Evolutionary conservation across 768 basidiomycete species (phyloP), one percentile per base, ranked within the genome.

Genomic region (Amanita rimosa): DNA sequence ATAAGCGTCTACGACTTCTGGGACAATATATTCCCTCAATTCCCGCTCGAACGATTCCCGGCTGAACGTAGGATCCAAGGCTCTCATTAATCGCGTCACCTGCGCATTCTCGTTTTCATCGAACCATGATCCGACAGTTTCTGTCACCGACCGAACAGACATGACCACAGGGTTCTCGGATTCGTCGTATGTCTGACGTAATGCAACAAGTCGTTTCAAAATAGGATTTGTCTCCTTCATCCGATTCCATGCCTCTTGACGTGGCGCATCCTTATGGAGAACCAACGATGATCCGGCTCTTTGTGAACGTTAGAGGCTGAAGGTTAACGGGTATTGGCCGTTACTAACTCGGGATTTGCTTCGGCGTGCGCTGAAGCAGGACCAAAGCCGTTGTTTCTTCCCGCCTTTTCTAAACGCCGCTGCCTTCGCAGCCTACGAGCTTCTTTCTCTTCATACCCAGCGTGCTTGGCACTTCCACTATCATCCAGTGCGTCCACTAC

Each of bases 91-190:
- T 52, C 89, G 76, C 58, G 85, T 81, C 26, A 98, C 95, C 63
- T 88, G 87, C n/a, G 96, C 96, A 40, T 85, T 93, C 70, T 99
- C 96, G 60, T 89, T 99, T 70, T 99, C 96, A 51, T 98, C 95
- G 58, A 92, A 91, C 82, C 85, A 90, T 2, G 84, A 79, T 2
- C 89, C 91, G 44, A 99, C 73, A 0, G 85, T 85, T 37, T 82
- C 74, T 1, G 93, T 94, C 44, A 96, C 83, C 6, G 78, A 74
- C 34, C 96, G 85, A 48, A 96, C 60, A 13, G 83, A 79, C 3
- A 81, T 76, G 22, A 98, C 74, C 47, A 96, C 70, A 4, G 93
- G 86, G 59, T 94, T 85, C 62, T 99, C 96, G 2, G 93, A 95
- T 57, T 97, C 93, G 57, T 93, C 82, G 60, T 84, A 98, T 21